A percentile compares a stretch with the other conserved stretches of the same genome.
phyloP scores from a whole-genome alignment of 192 early-diverging fungal species.

The Chytriomyces hyalinus region DNA sequence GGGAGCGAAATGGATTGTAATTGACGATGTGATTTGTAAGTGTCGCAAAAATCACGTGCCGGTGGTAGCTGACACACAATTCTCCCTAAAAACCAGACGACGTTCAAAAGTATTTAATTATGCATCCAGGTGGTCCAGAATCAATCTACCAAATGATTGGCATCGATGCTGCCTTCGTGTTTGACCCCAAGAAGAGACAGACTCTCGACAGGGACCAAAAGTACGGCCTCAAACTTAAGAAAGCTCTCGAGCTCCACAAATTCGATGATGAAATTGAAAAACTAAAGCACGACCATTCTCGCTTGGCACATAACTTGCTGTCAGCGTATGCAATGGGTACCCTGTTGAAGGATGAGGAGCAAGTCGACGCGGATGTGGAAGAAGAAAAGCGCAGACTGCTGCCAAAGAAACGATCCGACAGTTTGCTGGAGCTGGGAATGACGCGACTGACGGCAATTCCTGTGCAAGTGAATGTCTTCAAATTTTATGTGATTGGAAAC shows the following conservation, averaged over 20 bases:
- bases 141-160: conserved; percentile 35
- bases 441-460: neutral
- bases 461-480: conserved; percentile 14
- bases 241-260: neutral
- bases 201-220: neutral
- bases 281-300: conserved; percentile 37
- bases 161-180: conserved; percentile 34
- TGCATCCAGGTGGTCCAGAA: conserved; percentile 41
- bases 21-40: conserved; percentile 46
- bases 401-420: neutral
- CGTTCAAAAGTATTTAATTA: conserved; percentile 33
- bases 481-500: conserved; percentile 6
- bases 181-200: conserved; percentile 5
- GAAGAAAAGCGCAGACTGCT: neutral
- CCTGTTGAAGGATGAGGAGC: conserved; percentile 5
- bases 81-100: conserved; percentile 31
- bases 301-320: conserved; percentile 39
- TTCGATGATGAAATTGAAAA: conserved; percentile 13
- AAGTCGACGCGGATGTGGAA: neutral
- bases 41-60: neutral
- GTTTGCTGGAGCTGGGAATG: neutral
- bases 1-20: conserved; percentile 50
- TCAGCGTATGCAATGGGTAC: conserved; percentile 36
- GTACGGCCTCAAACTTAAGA: neutral
- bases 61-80: neutral